Conservation (phyloP, 2,329 filamentous ascomycete species). For the Colletotrichum siamense region DNA sequence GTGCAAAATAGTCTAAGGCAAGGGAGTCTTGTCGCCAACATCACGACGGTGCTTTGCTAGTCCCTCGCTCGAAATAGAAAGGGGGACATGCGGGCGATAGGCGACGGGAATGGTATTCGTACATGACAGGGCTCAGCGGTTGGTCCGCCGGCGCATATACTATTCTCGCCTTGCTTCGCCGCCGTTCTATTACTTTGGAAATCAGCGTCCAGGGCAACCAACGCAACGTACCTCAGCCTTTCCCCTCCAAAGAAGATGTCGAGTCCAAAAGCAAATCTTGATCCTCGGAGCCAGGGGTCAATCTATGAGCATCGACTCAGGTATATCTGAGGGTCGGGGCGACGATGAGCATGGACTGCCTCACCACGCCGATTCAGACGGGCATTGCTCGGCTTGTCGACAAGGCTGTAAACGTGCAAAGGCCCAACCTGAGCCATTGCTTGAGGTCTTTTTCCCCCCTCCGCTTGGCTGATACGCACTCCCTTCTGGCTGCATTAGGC, state of each 20-base stretch:
- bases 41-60: neutral
- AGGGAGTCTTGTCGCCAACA: neutral
- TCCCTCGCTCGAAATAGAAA: neutral
- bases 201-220: neutral
- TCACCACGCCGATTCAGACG: neutral
- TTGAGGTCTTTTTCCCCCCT: neutral
- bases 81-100: neutral
- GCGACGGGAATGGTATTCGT: neutral
- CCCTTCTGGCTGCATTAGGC: neutral
- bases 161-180: slow-evolving; percentile 11
- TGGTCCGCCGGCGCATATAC: neutral
- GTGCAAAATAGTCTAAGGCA: neutral
- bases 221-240: neutral
- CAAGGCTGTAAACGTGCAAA: neutral
- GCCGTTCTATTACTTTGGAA: neutral
- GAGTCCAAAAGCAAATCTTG: neutral
- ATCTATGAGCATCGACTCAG: neutral
- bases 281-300: neutral
- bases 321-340: neutral
- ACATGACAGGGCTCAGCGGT: neutral
- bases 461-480: neutral
- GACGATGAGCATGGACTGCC: neutral
- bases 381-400: neutral
- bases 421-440: neutral
- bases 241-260: neutral